Evolutionary conservation across 2,329 filamentous ascomycete species (phyloP).

Genomic region (Amauroascus verrucosus): DNA sequence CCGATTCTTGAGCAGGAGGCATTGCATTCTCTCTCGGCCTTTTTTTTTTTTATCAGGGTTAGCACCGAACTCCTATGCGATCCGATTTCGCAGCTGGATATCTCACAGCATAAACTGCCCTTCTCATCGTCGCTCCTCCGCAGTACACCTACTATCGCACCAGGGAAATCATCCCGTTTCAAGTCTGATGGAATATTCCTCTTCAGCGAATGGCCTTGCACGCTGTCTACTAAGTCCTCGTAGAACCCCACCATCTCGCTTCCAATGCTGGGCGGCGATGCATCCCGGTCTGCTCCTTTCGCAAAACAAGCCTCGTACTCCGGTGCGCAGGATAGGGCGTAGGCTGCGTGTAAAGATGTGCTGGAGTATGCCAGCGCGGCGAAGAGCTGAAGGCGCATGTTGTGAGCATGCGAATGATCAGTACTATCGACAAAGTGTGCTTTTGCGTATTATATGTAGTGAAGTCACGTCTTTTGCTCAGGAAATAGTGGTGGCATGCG

Average conservation of each 20-base stretch:
- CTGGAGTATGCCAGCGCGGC: background rate
- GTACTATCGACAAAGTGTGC: no score
- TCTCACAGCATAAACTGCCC: conserved; percentile 12
- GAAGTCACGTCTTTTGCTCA: no score
- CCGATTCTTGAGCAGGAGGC: conserved; percentile 33
- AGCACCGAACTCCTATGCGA: background rate
- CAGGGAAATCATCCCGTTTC: background rate
- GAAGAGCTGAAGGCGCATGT: background rate
- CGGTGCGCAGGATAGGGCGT: conserved; percentile 15
- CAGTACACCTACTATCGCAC: background rate
- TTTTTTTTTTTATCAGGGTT: background rate
- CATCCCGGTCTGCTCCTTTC: conserved; percentile 20
- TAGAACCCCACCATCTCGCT: conserved; percentile 25
- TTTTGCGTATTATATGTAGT: no score
- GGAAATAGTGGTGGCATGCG: no score
- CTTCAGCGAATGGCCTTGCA: conserved; percentile 11
- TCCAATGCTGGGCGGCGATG: conserved; percentile 22
- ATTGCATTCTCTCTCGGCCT: conserved; percentile 24
- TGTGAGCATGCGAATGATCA: background rate
- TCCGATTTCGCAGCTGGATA: background rate
- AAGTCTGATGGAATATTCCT: background rate
- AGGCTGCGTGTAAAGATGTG: background rate
- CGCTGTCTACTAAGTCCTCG: conserved; percentile 24
- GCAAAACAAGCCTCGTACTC: conserved; percentile 27
- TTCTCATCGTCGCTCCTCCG: conserved; percentile 1